Base-by-base conservation (phyloP, 495 filamentous ascomycete genomes). In the Annulohypoxylon bovei region DNA sequence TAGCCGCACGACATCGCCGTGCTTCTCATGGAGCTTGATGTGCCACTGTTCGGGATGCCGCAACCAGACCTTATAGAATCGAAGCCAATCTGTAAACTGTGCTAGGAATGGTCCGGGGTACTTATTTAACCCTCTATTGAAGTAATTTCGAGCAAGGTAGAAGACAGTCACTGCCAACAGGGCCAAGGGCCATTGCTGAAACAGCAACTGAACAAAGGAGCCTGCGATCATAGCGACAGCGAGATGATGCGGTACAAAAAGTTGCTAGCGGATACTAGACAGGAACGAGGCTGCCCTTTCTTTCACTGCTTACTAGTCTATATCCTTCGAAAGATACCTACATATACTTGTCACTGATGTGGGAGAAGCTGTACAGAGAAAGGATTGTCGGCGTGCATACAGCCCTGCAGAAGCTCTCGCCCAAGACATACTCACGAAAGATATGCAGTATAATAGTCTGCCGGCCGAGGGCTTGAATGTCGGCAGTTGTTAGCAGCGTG, bases 1-100 rank as follows among this genome's bases (percentile, higher is more conserved):
- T 3, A 82, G 71, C 28, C 81, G 73, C 1, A 82, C 78, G 14
- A 81, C 56, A 14, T 76, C 70, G 39, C 79, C 80, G 47, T 81
- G 78, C 37, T 77, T 78, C 16, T 76, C 73, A 25, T 81, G 80
- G 0, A 78, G 65, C 57, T 73, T 76, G 53, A 75, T 79, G 35
- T 77, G 64, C 64, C 64, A 67, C 33, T 75, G 35, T 49, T 61
- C 12, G 30, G 71, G 9, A 52, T 70, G 53, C 66, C 78, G 46
- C 73, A 70, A 32, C 62, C 76, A 55, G 55, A 61, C 78, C 47
- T 76, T 69, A 30, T 66, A 72, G 6, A 78, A 67, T 22, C 78
- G 71, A 64, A 73, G 75, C 22, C 76, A 62, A 35, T 78, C 76
- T 8, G 78, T 80, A 14, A 56, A 25, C 16, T 42, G 40, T 64